A percentile compares a stretch with the other conserved stretches of the same genome.
phyloP scores from a whole-genome alignment of 164 flowering plant genomes.

The Vitis vinifera region DNA sequence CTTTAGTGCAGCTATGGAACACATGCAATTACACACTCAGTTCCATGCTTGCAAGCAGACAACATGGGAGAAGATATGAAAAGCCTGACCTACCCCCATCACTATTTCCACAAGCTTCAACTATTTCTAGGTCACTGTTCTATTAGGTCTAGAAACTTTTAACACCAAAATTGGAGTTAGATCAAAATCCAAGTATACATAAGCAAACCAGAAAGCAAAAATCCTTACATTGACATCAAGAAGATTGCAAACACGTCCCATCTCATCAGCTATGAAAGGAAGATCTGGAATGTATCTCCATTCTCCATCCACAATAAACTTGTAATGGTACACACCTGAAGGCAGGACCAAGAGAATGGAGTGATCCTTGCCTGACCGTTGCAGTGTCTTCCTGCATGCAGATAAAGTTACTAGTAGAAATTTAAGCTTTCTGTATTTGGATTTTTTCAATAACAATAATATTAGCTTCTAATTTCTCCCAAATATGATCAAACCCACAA shows the following conservation, averaged over 20 bases:
- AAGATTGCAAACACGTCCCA: constrained; percentile 60
- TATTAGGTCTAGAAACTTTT: neutral
- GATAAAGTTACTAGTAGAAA: neutral
- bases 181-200: neutral
- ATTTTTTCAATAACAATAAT: neutral
- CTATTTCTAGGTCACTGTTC: too few relatives aligned
- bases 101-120: too few relatives aligned
- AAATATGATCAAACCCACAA: too few relatives aligned
- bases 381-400: constrained; percentile 62
- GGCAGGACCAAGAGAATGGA: constrained; percentile 74
- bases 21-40: too few relatives aligned
- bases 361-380: constrained; percentile 82
- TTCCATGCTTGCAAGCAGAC: too few relatives aligned
- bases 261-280: constrained; percentile 67
- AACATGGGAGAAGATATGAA: too few relatives aligned
- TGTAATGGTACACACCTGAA: constrained; percentile 84
- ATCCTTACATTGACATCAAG: constrained; percentile 83
- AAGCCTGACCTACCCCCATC: too few relatives aligned
- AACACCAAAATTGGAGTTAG: neutral
- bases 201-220: neutral
- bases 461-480: neutral
- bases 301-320: constrained; percentile 86
- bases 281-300: constrained; percentile 79
- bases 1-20: too few relatives aligned
- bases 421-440: neutral